Evolutionary conservation across 352 stramenopile species (phyloP).

Genomic region (Bremia lactucae): DNA sequence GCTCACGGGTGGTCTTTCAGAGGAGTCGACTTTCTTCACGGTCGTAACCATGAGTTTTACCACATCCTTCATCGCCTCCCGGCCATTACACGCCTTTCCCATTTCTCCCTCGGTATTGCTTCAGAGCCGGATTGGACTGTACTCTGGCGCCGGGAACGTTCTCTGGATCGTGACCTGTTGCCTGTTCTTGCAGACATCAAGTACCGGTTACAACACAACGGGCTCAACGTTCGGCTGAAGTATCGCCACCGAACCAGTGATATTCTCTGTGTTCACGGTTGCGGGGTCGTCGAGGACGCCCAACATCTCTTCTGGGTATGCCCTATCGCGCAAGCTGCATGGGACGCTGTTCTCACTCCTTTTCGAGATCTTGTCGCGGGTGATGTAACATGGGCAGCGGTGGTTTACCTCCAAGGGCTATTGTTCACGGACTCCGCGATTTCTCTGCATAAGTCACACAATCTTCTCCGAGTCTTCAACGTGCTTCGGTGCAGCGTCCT

Average conservation of each 20-base stretch:
- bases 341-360: not conserved
- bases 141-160: not conserved
- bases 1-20: not conserved
- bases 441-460: not conserved
- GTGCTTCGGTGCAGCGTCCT: not conserved
- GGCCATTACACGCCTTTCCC: not conserved
- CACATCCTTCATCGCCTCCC: not conserved
- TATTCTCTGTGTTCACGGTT: constrained; percentile 1
- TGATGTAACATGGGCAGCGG: too few relatives aligned
- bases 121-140: not conserved
- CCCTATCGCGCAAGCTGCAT: not conserved
- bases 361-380: not conserved
- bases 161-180: not conserved
- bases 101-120: too few relatives aligned
- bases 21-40: not conserved
- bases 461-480: constrained; percentile 2
- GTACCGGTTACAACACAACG: constrained; percentile 2
- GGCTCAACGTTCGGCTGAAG: constrained; percentile 2
- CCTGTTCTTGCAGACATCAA: not conserved
- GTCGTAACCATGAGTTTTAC: not conserved
- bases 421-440: not conserved
- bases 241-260: not conserved
- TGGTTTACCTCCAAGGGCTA: too few relatives aligned
- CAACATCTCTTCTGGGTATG: constrained; percentile 2
- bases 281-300: not conserved